Conservation (phyloP, 192 early-diverging fungal genomes). For the Bifiguratus adelaidae region DNA sequence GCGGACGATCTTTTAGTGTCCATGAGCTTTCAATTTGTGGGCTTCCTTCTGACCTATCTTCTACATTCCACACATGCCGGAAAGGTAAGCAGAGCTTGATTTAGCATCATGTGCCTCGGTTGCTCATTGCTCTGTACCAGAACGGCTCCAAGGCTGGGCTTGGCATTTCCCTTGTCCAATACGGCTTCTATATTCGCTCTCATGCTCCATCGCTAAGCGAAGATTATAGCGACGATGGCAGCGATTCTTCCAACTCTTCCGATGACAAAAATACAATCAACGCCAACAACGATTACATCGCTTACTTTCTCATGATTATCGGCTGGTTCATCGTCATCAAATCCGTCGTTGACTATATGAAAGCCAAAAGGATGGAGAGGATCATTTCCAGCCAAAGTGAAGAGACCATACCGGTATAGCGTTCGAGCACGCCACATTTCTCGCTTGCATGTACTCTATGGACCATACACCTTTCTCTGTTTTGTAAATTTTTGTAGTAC, state of each 20-base stretch:
- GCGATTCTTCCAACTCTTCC: not conserved
- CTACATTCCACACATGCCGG: conserved; percentile 86
- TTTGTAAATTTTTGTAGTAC: too few species aligned
- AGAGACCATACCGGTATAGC: too few species aligned
- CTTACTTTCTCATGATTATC: conserved; percentile 65
- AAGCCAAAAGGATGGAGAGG: conserved; percentile 58
- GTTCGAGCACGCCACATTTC: too few species aligned
- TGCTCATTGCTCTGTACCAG: conserved; percentile 16
- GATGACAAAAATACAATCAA: not conserved
- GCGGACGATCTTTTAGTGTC: conserved; percentile 34
- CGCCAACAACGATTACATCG: conserved; percentile 50
- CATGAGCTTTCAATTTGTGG: conserved; percentile 68
- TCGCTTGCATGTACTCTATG: too few species aligned
- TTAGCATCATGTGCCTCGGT: not conserved
- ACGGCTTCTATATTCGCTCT: conserved; percentile 61
- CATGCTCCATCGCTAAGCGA: conserved; percentile 18
- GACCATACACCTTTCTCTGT: too few species aligned
- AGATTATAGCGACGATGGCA: conserved; percentile 6
- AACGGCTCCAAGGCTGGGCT: conserved; percentile 68
- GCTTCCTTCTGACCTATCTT: conserved; percentile 87
- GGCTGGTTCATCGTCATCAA: conserved; percentile 67
- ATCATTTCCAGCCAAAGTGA: too few species aligned
- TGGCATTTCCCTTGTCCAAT: conserved; percentile 73
- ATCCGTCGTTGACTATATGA: conserved; percentile 58
- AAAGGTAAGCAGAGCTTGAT: conserved; percentile 28